Conservation (phyloP, 2,329 filamentous ascomycete genomes). For the Magnaporthiopsis poae region DNA sequence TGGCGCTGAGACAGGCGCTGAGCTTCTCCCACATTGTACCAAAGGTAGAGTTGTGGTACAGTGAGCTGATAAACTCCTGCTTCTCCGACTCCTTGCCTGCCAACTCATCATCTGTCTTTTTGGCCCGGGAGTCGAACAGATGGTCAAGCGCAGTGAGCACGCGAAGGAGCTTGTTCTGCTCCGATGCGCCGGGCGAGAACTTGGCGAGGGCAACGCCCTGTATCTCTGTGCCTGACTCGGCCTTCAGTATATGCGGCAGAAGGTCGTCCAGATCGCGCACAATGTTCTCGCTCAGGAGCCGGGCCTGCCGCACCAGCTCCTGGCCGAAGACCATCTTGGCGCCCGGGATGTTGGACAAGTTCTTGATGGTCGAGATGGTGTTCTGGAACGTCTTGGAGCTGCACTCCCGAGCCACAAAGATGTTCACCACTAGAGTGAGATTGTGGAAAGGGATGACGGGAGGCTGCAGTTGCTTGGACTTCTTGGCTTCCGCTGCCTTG, state of each 20-base stretch:
- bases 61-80: constrained; percentile 72
- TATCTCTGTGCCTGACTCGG: constrained; percentile 82
- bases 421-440: constrained; percentile 86
- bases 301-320: constrained; percentile 80
- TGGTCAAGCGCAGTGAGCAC: constrained; percentile 92
- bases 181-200: constrained; percentile 90
- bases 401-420: constrained; percentile 90
- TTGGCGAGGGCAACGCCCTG: constrained; percentile 89
- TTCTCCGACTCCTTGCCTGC: constrained; percentile 40
- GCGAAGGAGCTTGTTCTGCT: constrained; percentile 89
- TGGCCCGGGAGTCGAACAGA: constrained; percentile 74
- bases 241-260: constrained; percentile 74
- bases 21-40: constrained; percentile 84
- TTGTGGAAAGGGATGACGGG: constrained; percentile 83
- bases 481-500: constrained; percentile 34
- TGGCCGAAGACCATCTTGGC: constrained; percentile 86
- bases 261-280: constrained; percentile 75
- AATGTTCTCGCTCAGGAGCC: constrained; percentile 73
- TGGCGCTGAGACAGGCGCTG: constrained; percentile 76
- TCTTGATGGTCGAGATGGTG: constrained; percentile 96
- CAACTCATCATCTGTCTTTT: constrained; percentile 37
- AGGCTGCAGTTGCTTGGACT: constrained; percentile 56
- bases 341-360: constrained; percentile 82
- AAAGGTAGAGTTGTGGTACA: constrained; percentile 88
- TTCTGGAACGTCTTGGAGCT: constrained; percentile 97